phyloP scores from a whole-genome alignment of 2,329 filamentous ascomycete species.

The Cucurbitaria berberidis region DNA sequence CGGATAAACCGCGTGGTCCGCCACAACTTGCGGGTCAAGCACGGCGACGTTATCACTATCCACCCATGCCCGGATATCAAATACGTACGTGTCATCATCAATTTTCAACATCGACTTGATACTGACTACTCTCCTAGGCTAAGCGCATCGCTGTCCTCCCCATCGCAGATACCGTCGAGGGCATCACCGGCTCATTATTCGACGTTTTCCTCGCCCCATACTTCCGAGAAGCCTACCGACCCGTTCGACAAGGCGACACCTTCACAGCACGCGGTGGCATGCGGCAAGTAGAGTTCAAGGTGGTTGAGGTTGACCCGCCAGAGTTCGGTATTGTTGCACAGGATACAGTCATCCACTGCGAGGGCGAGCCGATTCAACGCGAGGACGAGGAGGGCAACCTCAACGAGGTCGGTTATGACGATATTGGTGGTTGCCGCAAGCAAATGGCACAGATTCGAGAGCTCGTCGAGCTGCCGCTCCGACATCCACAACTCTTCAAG shows the following conservation, averaged over 20 bases:
- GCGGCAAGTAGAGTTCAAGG: constrained; percentile 99
- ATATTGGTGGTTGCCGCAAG: constrained; percentile 98
- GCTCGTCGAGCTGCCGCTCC: constrained; percentile 93
- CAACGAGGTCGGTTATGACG: constrained; percentile 98
- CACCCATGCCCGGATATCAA: constrained; percentile 99
- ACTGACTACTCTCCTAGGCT: constrained; percentile 64
- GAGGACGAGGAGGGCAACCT: constrained; percentile 99
- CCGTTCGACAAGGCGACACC: constrained; percentile 94
- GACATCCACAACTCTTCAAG: constrained; percentile 99
- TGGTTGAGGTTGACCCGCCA: constrained; percentile 96
- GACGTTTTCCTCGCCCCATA: constrained; percentile 99
- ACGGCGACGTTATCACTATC: constrained; percentile 96
- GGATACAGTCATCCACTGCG: constrained; percentile 98
- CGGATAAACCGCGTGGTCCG: constrained; percentile 98
- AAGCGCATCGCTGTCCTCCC: constrained; percentile 98
- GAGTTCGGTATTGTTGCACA: constrained; percentile 99
- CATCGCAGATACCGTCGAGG: constrained; percentile 97
- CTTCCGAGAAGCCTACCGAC: constrained; percentile 98
- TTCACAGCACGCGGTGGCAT: constrained; percentile 98
- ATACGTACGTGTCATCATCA: constrained; percentile 73
- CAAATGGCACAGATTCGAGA: constrained; percentile 99
- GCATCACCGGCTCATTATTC: constrained; percentile 95
- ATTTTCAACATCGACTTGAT: neutral
- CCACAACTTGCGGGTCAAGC: constrained; percentile 98
- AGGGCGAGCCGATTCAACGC: constrained; percentile 94